Conservation (phyloP, 1,284 basidiomycete species). For the Malassezia obtusa region DNA sequence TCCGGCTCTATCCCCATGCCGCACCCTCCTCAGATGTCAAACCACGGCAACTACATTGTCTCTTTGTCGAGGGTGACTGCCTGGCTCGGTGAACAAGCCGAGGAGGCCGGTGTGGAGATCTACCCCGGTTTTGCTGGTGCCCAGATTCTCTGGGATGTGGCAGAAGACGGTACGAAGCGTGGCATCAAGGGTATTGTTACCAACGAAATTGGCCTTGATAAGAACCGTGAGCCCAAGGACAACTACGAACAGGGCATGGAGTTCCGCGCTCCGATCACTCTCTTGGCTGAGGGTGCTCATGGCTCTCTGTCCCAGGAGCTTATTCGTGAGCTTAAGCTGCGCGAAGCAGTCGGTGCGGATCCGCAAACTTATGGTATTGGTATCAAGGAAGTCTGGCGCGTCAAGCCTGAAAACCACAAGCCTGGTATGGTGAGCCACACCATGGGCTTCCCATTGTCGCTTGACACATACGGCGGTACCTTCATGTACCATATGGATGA, state of each 20-base stretch:
- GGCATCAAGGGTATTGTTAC: constrained; percentile 75
- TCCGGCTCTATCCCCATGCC: constrained; percentile 71
- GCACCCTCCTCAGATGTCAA: constrained; percentile 94
- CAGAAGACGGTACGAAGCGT: constrained; percentile 53
- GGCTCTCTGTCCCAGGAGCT: constrained; percentile 78
- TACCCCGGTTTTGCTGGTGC: constrained; percentile 95
- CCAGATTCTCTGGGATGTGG: constrained; percentile 64
- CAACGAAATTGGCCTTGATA: constrained; percentile 88
- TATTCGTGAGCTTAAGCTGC: constrained; percentile 67
- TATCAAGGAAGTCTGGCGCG: constrained; percentile 94
- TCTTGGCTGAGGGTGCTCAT: constrained; percentile 94
- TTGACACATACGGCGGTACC: constrained; percentile 79
- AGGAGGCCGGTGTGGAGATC: constrained; percentile 84
- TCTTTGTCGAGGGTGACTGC: constrained; percentile 78
- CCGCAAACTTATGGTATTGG: constrained; percentile 95
- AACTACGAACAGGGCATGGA: constrained; percentile 94
- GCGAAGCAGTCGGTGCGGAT: constrained; percentile 59
- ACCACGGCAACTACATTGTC: constrained; percentile 85
- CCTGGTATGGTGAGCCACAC: constrained; percentile 85
- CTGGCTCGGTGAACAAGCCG: constrained; percentile 82
- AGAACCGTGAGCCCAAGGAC: constrained; percentile 67
- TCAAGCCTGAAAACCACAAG: constrained; percentile 65
- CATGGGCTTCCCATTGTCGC: constrained; percentile 83
- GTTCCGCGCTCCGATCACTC: constrained; percentile 82
- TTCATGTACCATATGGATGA: constrained; percentile 95